Conservation (phyloP, 2,329 filamentous ascomycete genomes). For the Chaetothyriales sp. region DNA sequence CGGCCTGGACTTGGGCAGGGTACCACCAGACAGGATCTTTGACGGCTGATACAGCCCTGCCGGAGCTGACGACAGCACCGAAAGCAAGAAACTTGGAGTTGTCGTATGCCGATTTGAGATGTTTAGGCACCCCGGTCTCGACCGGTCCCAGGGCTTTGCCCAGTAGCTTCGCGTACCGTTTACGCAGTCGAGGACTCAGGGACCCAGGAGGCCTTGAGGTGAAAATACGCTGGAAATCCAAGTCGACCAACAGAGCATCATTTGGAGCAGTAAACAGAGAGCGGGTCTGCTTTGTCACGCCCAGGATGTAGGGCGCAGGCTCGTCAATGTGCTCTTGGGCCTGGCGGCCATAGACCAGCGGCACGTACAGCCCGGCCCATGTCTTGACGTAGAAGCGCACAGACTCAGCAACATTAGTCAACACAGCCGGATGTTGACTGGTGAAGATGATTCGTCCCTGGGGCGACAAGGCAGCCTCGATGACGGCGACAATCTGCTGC, state of each 20-base stretch:
- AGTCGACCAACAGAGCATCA: constrained; percentile 80
- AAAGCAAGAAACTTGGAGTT: constrained; percentile 91
- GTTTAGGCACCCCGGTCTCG: constrained; percentile 75
- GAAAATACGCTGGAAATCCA: constrained; percentile 92
- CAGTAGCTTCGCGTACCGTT: constrained; percentile 84
- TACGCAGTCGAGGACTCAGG: constrained; percentile 66
- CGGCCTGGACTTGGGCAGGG: constrained; percentile 81
- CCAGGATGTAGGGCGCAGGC: constrained; percentile 89
- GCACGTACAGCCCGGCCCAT: constrained; percentile 94
- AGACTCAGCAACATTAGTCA: constrained; percentile 85
- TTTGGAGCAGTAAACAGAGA: constrained; percentile 85
- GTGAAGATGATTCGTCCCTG: constrained; percentile 94
- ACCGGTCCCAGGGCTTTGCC: constrained; percentile 85
- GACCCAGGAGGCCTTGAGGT: constrained; percentile 88
- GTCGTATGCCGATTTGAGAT: constrained; percentile 85
- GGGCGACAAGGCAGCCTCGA: constrained; percentile 88
- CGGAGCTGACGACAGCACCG: constrained; percentile 95
- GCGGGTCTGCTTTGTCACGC: constrained; percentile 85
- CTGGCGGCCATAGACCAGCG: constrained; percentile 87
- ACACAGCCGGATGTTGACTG: constrained; percentile 94
- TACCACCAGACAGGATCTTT: constrained; percentile 97
- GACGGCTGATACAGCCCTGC: constrained; percentile 77
- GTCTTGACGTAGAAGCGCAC: constrained; percentile 91
- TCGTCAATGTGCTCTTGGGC: constrained; percentile 89
- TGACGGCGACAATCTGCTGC: constrained; percentile 90